Evolutionary conservation across 441 rosid genomes (phyloP).

Genomic region (Isatis lusitanica): DNA sequence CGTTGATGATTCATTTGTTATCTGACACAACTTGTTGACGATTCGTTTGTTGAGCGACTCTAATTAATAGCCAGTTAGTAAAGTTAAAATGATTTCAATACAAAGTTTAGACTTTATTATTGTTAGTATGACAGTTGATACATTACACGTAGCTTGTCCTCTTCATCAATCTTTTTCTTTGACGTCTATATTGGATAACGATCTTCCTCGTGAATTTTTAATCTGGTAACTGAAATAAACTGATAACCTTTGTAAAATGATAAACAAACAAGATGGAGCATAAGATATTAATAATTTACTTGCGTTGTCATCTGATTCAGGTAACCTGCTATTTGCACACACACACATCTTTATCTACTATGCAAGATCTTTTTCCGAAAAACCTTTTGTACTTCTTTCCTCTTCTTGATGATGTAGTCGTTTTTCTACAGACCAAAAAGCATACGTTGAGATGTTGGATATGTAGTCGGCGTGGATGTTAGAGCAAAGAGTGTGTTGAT

Average conservation of each 20-base stretch:
- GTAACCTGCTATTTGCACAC: background rate
- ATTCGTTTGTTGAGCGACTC: background rate
- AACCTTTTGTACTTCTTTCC: too few relatives aligned
- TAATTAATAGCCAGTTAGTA: background rate
- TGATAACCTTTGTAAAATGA: background rate
- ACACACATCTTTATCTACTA: background rate
- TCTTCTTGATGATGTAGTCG: too few relatives aligned
- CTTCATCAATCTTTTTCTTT: background rate
- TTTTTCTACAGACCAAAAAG: too few relatives aligned
- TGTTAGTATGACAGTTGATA: background rate
- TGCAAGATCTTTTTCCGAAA: background rate
- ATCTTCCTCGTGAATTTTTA: background rate
- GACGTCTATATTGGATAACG: background rate
- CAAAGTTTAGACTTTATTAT: background rate
- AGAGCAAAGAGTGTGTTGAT: background rate
- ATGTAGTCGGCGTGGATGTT: background rate
- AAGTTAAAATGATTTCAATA: background rate
- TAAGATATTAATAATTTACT: background rate
- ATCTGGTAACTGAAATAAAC: background rate
- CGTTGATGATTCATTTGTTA: constrained; percentile 16
- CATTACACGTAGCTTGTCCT: background rate
- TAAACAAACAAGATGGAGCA: background rate
- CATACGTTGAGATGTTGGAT: background rate
- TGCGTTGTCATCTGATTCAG: background rate
- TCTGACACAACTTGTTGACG: constrained; percentile 9